These are phyloP conservation scores for Geosmithia putterillii DNA, from an alignment of 2,329 filamentous ascomycete species.

Conservation along the genomic window DNA sequence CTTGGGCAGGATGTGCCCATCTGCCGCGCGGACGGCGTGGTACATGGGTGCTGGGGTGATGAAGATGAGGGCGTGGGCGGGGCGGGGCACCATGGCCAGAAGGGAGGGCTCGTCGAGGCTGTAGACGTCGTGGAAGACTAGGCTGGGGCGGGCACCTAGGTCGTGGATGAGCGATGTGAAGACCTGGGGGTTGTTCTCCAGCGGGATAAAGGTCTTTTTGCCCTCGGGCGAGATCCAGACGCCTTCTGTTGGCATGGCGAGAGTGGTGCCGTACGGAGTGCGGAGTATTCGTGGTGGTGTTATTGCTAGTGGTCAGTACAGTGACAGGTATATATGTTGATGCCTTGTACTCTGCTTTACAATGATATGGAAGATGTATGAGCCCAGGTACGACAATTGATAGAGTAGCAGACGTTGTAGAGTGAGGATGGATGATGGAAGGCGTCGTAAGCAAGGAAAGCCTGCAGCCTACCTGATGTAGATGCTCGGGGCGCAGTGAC, in stretches of 20 bases:
- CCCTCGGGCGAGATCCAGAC: conserved; percentile 15
- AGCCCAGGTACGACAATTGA: no score
- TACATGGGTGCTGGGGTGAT: conserved; percentile 54
- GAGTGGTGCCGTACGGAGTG: neutral
- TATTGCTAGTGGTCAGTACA: no score
- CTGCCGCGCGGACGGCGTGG: conserved; percentile 24
- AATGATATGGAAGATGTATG: no score
- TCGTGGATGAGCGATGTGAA: conserved; percentile 61
- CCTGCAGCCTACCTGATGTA: no score
- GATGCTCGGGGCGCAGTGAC: no score
- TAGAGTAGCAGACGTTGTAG: no score
- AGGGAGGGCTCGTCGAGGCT: conserved; percentile 66
- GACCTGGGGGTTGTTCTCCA: conserved; percentile 60
- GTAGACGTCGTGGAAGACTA: conserved; percentile 74
- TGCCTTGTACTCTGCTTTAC: no score
- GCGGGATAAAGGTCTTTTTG: conserved; percentile 23
- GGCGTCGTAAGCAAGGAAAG: no score
- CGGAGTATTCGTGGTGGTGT: neutral
- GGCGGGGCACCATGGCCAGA: conserved; percentile 60
- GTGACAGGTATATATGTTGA: no score
- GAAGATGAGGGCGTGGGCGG: conserved; percentile 64
- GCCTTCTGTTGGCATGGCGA: conserved; percentile 15
- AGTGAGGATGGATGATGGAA: no score
- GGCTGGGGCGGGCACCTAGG: conserved; percentile 53
- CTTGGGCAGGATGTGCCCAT: conserved; percentile 10